These are phyloP conservation scores for Xylaria sp. DNA, from an alignment of 2,329 filamentous ascomycete species.

Conservation along the genomic window DNA sequence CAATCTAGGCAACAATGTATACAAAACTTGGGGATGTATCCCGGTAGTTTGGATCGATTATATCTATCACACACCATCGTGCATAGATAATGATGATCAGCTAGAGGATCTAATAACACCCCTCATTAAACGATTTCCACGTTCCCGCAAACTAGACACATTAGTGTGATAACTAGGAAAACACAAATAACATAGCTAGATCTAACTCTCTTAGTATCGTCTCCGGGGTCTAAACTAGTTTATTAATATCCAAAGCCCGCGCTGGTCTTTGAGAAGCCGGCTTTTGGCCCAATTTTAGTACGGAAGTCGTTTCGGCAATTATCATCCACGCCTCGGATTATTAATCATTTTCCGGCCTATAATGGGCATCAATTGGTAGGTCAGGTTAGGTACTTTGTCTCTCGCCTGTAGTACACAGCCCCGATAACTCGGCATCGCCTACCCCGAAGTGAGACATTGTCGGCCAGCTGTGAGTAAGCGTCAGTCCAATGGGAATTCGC, in stretches of 20 bases:
- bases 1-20: background rate
- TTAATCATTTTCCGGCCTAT: background rate
- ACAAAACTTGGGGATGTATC: background rate
- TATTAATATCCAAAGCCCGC: background rate
- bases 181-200: background rate
- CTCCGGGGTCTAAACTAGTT: background rate
- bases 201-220: background rate
- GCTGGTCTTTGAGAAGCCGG: background rate
- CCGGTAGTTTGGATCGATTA: background rate
- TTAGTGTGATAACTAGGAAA: background rate
- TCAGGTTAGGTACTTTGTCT: background rate
- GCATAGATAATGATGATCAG: background rate
- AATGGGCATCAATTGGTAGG: background rate
- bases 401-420: background rate
- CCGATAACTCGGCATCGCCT: slow-evolving; percentile 9
- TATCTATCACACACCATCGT: background rate
- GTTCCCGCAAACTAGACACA: background rate
- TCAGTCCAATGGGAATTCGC: background rate
- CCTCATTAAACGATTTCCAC: background rate
- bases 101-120: background rate
- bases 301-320: background rate
- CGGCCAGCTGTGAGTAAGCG: slow-evolving; percentile 1
- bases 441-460: slow-evolving; percentile 13
- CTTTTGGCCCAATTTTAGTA: background rate
- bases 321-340: background rate